phyloP scores from a whole-genome alignment of 2,329 filamentous ascomycete genomes.

The Pseudonectria foliicola region DNA sequence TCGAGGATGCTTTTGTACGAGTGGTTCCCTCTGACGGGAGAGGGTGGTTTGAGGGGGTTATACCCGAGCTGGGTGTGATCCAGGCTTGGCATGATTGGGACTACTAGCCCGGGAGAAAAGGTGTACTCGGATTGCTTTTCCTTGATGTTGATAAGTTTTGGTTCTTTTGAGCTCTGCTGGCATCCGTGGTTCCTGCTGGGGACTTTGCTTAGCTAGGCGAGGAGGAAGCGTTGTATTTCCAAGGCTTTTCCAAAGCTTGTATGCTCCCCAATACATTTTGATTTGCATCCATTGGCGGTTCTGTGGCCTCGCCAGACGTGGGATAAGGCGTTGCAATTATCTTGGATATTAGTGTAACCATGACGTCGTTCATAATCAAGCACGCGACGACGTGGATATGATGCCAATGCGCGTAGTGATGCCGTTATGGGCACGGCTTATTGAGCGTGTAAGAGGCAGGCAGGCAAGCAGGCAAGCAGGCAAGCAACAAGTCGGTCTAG shows the following conservation, averaged over 20 bases:
- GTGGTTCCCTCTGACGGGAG: conserved; percentile 8
- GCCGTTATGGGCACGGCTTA: no score
- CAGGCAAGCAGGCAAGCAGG: no score
- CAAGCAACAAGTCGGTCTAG: no score
- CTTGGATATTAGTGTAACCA: conserved; percentile 9
- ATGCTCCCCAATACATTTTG: neutral
- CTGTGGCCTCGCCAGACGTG: no score
- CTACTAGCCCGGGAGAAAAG: conserved; percentile 10
- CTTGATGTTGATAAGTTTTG: conserved; percentile 17
- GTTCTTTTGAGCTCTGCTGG: conserved; percentile 9
- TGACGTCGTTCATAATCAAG: conserved; percentile 15
- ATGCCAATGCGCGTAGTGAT: no score
- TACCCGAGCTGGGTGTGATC: conserved; percentile 11
- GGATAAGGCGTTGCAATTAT: no score
- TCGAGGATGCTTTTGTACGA: neutral
- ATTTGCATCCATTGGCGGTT: neutral
- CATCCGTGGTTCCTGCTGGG: conserved; percentile 6
- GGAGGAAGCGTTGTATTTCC: no score
- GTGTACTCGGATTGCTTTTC: conserved; percentile 13
- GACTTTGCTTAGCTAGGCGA: neutral
- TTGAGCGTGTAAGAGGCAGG: no score
- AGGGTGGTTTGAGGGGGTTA: conserved; percentile 10
- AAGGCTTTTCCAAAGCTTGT: no score
- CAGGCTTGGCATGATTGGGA: conserved; percentile 5
- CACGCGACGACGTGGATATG: no score